Evolutionary conservation across 2,329 filamentous ascomycete genomes (phyloP).

Genomic region (Neophaeococcomyces aloes): DNA sequence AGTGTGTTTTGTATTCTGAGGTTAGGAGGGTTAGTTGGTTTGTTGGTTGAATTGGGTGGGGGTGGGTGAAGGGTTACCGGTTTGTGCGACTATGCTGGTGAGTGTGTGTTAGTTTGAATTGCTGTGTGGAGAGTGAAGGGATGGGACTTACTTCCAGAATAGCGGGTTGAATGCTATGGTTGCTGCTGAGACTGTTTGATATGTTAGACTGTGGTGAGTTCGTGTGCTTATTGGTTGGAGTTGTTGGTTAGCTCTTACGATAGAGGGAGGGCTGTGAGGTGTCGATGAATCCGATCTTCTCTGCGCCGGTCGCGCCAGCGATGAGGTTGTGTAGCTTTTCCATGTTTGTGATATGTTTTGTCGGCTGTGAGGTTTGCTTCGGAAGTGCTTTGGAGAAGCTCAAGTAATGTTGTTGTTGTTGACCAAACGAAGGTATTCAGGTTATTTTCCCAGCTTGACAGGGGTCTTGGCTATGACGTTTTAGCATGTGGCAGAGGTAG

Average conservation of each 20-base stretch:
- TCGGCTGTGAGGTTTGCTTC: too few relatives aligned
- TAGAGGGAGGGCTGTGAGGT: conserved; percentile 10
- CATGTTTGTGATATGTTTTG: conserved; percentile 1
- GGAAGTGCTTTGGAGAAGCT: too few relatives aligned
- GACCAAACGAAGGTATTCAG: too few relatives aligned
- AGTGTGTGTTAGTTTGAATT: conserved; percentile 11
- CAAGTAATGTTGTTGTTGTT: too few relatives aligned
- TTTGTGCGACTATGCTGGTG: conserved; percentile 65
- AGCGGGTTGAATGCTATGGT: conserved; percentile 91
- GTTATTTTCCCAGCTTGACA: too few relatives aligned
- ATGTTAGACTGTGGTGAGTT: neutral
- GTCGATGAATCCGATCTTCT: conserved; percentile 21
- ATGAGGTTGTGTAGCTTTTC: conserved; percentile 20
- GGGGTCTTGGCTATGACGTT: too few relatives aligned
- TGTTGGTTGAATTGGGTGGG: conserved; percentile 12
- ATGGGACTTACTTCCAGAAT: conserved; percentile 87
- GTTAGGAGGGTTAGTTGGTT: conserved; percentile 12
- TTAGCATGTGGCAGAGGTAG: too few relatives aligned
- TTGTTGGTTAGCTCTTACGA: conserved; percentile 14
- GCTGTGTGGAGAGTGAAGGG: neutral
- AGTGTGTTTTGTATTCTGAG: conserved; percentile 74
- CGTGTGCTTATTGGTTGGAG: conserved; percentile 1
- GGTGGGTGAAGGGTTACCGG: conserved; percentile 49
- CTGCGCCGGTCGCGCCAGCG: conserved; percentile 15
- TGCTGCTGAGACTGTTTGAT: conserved; percentile 57